These are phyloP conservation scores for Plantago lanceolata DNA, from an alignment of 305 asterid genomes.

Conservation along the genomic window DNA sequence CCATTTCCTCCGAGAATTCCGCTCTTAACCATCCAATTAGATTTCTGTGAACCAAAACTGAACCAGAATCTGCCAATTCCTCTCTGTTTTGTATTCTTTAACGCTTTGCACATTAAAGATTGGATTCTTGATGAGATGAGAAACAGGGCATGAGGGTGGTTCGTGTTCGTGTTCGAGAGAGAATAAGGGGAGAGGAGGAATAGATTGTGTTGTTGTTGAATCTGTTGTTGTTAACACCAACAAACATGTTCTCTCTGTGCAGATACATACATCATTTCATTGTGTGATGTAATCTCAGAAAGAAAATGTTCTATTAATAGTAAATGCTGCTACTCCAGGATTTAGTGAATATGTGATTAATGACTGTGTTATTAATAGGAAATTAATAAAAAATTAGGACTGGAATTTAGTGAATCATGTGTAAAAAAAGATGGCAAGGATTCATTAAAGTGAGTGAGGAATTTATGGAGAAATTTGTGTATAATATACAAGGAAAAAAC, in stretches of 20 bases:
- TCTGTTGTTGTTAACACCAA: background rate
- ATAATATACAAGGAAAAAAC: too few relatives aligned
- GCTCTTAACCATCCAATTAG: constrained; percentile 38
- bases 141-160: background rate
- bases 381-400: background rate
- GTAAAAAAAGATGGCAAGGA: background rate
- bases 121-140: too few relatives aligned
- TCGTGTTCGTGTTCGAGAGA: background rate
- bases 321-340: background rate
- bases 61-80: background rate
- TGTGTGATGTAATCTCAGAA: background rate
- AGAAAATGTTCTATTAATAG: background rate
- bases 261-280: too few relatives aligned
- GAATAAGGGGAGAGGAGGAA: too few relatives aligned
- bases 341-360: background rate
- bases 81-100: background rate
- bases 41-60: background rate
- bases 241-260: background rate
- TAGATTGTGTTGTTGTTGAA: too few relatives aligned
- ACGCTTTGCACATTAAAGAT: background rate
- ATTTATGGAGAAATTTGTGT: too few relatives aligned
- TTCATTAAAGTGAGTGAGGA: background rate
- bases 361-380: constrained; percentile 1
- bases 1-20: constrained; percentile 69
- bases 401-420: background rate